Evolutionary conservation across 805 yeast species (phyloP).

Genomic region (Candida xiaguanensis): DNA sequence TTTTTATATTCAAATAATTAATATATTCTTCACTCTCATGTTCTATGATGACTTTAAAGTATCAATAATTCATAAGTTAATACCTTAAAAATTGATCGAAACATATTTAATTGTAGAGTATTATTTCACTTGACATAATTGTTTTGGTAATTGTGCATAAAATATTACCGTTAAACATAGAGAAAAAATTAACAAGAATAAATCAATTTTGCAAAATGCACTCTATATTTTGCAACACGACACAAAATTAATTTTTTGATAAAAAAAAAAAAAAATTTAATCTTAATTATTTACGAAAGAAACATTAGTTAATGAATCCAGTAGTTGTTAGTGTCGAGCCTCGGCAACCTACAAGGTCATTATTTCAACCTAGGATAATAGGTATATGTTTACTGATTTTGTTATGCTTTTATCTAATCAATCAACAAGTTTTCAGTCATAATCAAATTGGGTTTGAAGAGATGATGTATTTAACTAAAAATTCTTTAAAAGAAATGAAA

Average conservation of each 20-base stretch:
- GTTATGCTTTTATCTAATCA: constrained; percentile 8
- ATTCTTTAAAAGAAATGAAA: constrained; percentile 21
- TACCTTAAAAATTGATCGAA: too few species aligned
- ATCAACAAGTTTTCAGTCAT: not conserved
- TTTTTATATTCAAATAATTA: too few species aligned
- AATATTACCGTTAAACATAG: too few species aligned
- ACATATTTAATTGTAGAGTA: too few species aligned
- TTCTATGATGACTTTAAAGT: too few species aligned
- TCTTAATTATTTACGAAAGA: not conserved
- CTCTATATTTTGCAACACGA: constrained; percentile 1
- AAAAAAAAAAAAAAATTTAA: not conserved
- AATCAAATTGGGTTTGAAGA: constrained; percentile 18
- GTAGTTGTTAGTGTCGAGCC: not conserved
- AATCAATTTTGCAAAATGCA: too few species aligned
- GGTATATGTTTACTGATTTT: constrained; percentile 11
- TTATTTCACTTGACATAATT: too few species aligned
- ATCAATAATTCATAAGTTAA: too few species aligned
- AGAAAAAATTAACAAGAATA: too few species aligned
- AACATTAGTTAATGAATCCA: not conserved
- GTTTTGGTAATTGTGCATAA: too few species aligned
- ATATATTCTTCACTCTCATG: too few species aligned
- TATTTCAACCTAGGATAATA: constrained; percentile 11
- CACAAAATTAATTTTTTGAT: not conserved
- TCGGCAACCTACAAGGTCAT: constrained; percentile 6
- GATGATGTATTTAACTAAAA: constrained; percentile 22